These are phyloP conservation scores for Persicaria maculosa DNA, from an alignment of 148 eudicot species.

Conservation along the genomic window DNA sequence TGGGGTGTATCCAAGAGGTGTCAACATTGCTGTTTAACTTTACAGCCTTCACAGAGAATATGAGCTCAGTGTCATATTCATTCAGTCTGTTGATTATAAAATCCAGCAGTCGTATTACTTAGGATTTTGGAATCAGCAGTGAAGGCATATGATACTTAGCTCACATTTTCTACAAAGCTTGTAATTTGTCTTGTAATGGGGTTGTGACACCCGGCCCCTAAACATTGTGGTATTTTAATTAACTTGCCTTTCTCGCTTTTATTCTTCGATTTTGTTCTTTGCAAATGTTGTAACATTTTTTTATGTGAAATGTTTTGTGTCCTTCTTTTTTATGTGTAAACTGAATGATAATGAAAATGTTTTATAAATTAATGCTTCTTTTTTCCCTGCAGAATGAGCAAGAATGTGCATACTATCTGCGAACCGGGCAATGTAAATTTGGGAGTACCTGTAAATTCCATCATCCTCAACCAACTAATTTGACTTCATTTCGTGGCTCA, in stretches of 20 bases:
- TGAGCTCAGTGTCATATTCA: background rate
- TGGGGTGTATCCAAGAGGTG: background rate
- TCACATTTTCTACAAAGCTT: background rate
- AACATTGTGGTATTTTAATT: background rate
- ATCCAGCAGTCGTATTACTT: background rate
- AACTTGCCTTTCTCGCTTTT: background rate
- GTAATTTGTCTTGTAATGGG: background rate
- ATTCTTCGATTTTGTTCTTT: background rate
- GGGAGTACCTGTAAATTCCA: slow-evolving; percentile 91
- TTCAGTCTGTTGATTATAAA: background rate
- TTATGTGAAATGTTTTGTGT: background rate
- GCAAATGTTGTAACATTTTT: background rate
- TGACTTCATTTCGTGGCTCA: slow-evolving; percentile 65
- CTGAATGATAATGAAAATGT: background rate
- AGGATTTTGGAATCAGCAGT: background rate
- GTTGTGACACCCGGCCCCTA: too few relatives aligned
- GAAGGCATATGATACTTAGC: background rate
- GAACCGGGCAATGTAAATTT: slow-evolving; percentile 93
- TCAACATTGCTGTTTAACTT: background rate
- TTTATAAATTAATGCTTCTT: background rate
- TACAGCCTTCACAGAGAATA: background rate
- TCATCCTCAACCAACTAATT: slow-evolving; percentile 85
- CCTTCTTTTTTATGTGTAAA: background rate
- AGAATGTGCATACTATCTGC: slow-evolving; percentile 81
- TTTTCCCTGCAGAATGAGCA: slow-evolving; percentile 39